These are phyloP conservation scores for Canna indica DNA, from an alignment of 176 grass and related monocot species.

Conservation along the genomic window DNA sequence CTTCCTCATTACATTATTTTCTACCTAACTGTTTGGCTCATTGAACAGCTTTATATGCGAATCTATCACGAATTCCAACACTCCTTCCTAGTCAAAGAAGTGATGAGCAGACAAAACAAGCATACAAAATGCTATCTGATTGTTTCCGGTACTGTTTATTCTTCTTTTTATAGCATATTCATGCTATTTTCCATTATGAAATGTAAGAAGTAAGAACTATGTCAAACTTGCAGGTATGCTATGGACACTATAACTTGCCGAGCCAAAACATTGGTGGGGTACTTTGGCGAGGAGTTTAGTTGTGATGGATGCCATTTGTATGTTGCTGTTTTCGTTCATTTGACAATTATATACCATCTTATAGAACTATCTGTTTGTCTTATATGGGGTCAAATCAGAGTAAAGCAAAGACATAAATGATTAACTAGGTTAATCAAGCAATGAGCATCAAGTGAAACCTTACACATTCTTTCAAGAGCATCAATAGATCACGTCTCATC, in stretches of 20 bases:
- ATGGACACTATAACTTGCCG: constrained; percentile 67
- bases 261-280: constrained; percentile 72
- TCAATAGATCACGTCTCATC: too few species aligned
- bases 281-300: constrained; percentile 79
- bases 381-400: too few species aligned
- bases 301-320: constrained; percentile 56
- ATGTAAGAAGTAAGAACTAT: background rate
- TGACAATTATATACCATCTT: background rate
- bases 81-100: constrained; percentile 90
- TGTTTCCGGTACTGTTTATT: constrained; percentile 59
- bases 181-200: background rate
- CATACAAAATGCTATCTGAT: constrained; percentile 76
- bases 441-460: too few species aligned
- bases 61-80: constrained; percentile 54
- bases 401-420: background rate
- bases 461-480: too few species aligned
- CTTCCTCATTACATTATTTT: too few species aligned
- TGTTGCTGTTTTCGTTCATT: constrained; percentile 18
- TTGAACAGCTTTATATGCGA: constrained; percentile 63
- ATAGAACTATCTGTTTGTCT: background rate
- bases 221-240: constrained; percentile 59
- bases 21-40: constrained; percentile 2
- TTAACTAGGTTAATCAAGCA: background rate
- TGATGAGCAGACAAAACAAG: constrained; percentile 64
- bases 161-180: constrained; percentile 8